A percentile compares a stretch with the other conserved stretches of the same genome.
Conservation (phyloP, 2,329 filamentous ascomycete species). For the Aureobasidium sp. region DNA sequence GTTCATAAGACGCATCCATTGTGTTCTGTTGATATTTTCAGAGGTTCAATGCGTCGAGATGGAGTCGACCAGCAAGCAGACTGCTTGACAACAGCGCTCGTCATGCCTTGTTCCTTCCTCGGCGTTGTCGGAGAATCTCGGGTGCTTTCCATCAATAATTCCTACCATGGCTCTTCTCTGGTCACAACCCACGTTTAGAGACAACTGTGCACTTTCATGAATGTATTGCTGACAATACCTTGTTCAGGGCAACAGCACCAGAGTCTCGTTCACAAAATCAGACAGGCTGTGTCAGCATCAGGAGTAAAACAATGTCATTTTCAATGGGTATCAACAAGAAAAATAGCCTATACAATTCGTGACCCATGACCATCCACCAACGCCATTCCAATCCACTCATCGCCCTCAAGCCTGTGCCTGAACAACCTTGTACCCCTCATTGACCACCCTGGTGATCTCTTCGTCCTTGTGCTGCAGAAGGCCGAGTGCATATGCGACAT, state of each 20-base stretch:
- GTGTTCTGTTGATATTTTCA: neutral
- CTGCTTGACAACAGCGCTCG: neutral
- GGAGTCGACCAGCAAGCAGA: neutral
- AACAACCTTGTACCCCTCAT: slow-evolving; percentile 59
- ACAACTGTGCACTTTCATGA: no score
- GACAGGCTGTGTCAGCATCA: no score
- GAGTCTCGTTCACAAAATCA: no score
- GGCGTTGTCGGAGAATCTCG: neutral
- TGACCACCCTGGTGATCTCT: slow-evolving; percentile 69
- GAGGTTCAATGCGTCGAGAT: neutral
- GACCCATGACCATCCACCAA: neutral
- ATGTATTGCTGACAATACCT: no score
- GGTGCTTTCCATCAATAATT: neutral
- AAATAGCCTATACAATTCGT: neutral
- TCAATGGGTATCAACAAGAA: slow-evolving; percentile 10
- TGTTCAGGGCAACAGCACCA: no score
- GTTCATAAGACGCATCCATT: slow-evolving; percentile 47
- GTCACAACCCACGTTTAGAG: no score
- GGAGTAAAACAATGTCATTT: neutral
- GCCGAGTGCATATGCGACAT: slow-evolving; percentile 86
- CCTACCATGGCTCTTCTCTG: no score
- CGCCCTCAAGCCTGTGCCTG: slow-evolving; percentile 31
- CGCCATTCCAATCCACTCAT: neutral
- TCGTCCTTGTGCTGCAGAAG: slow-evolving; percentile 89
- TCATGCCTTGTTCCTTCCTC: neutral